A percentile compares a stretch with the other conserved stretches of the same genome.
These are phyloP conservation scores for Triangularia setosa DNA, from an alignment of 2,329 filamentous ascomycete species.

Conservation along the genomic window DNA sequence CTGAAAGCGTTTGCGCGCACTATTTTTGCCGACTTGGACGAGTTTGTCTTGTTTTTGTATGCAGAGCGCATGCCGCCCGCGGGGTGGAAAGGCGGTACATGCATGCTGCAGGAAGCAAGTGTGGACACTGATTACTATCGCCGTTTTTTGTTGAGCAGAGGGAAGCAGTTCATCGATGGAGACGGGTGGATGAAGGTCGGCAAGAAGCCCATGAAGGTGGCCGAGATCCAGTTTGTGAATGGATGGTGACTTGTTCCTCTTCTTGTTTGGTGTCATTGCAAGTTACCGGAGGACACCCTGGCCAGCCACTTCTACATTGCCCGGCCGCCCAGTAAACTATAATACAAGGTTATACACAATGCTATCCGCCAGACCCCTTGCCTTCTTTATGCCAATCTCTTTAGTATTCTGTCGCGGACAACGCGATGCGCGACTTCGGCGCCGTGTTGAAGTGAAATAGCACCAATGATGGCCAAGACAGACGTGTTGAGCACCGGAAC, in stretches of 20 bases:
- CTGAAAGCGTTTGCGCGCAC: slow-evolving; percentile 25
- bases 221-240: slow-evolving; percentile 29
- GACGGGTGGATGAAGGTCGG: slow-evolving; percentile 25
- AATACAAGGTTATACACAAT: slow-evolving; percentile 27
- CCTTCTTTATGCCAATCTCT: slow-evolving; percentile 30
- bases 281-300: neutral
- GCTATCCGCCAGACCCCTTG: slow-evolving; percentile 5
- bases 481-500: slow-evolving; percentile 72
- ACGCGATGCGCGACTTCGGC: slow-evolving; percentile 71
- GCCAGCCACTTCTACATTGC: slow-evolving; percentile 20
- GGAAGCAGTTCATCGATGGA: slow-evolving; percentile 21
- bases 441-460: slow-evolving; percentile 83
- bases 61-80: slow-evolving; percentile 27
- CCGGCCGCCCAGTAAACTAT: slow-evolving; percentile 15
- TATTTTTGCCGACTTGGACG: slow-evolving; percentile 28
- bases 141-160: slow-evolving; percentile 24
- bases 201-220: slow-evolving; percentile 26
- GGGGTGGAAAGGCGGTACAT: slow-evolving; percentile 27
- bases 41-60: slow-evolving; percentile 33
- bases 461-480: slow-evolving; percentile 82
- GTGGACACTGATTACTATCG: slow-evolving; percentile 23
- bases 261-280: neutral
- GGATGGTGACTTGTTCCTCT: slow-evolving; percentile 23
- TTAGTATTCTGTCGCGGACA: slow-evolving; percentile 72
- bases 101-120: slow-evolving; percentile 23